A percentile compares a stretch with the other conserved stretches of the same genome.
Evolutionary conservation across 768 basidiomycete genomes (phyloP).

Genomic region (Macrocybe gigantea): DNA sequence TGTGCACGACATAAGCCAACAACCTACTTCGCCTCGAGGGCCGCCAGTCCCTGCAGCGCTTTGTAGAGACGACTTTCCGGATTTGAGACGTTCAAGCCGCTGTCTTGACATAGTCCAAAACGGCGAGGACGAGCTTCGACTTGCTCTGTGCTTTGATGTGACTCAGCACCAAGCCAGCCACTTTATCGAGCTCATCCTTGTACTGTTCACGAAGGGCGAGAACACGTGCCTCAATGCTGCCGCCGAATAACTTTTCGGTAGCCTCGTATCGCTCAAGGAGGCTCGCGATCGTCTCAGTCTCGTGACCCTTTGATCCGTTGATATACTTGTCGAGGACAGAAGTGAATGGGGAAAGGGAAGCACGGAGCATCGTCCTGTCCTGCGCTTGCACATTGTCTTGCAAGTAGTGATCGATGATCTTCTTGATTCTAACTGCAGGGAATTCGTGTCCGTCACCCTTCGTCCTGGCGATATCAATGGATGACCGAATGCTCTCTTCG

Average conservation of each 20-base stretch:
- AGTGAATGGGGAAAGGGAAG: conserved; percentile 62
- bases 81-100: conserved; percentile 69
- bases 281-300: conserved; percentile 69
- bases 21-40: conserved; percentile 81
- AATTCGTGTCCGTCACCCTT: conserved; percentile 81
- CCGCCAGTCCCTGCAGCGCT: conserved; percentile 76
- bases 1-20: not conserved
- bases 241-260: conserved; percentile 91
- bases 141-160: conserved; percentile 96
- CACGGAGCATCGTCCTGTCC: conserved; percentile 76
- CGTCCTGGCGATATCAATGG: conserved; percentile 69
- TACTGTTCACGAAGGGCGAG: conserved; percentile 85
- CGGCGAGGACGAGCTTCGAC: conserved; percentile 76
- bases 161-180: conserved; percentile 80
- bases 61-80: conserved; percentile 69
- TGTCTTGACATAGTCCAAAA: conserved; percentile 90
- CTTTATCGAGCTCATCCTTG: conserved; percentile 90
- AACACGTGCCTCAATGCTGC: conserved; percentile 90
- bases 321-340: conserved; percentile 77
- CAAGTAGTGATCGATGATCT: conserved; percentile 79
- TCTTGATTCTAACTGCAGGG: conserved; percentile 82
- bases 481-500: conserved; percentile 77
- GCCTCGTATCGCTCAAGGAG: conserved; percentile 76
- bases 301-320: conserved; percentile 82
- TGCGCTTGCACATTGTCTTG: conserved; percentile 75